A percentile compares a stretch with the other conserved stretches of the same genome.
Conservation (phyloP, 495 filamentous ascomycete genomes). For the Penicillium macrosclerotiorum region DNA sequence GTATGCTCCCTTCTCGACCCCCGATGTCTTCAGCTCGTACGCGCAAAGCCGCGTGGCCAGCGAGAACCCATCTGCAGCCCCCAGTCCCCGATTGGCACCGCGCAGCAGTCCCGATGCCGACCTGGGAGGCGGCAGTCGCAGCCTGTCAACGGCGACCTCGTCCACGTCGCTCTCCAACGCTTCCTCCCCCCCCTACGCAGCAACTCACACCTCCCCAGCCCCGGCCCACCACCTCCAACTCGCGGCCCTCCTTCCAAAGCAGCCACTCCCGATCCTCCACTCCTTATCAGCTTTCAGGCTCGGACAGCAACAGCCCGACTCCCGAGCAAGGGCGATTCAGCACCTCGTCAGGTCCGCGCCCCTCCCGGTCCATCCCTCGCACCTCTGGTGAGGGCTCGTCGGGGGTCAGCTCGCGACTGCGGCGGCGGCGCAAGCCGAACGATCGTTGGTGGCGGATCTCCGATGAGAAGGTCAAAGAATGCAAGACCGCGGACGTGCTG, state of each 20-base stretch:
- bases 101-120: conserved; percentile 29
- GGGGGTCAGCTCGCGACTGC: conserved; percentile 36
- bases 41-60: conserved; percentile 59
- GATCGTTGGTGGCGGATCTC: conserved; percentile 97
- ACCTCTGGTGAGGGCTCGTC: conserved; percentile 19
- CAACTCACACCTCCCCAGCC: conserved; percentile 31
- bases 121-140: conserved; percentile 19
- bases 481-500: conserved; percentile 85
- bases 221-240: conserved; percentile 39
- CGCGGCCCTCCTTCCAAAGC: conserved; percentile 38
- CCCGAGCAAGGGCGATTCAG: conserved; percentile 28
- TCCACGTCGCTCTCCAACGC: conserved; percentile 41
- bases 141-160: conserved; percentile 38
- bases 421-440: conserved; percentile 57
- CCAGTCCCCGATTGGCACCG: conserved; percentile 40
- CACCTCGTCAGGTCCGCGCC: conserved; percentile 24
- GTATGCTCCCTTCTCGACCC: conserved; percentile 76
- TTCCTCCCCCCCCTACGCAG: conserved; percentile 23
- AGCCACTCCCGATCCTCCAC: conserved; percentile 31
- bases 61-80: conserved; percentile 42
- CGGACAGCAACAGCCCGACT: conserved; percentile 29
- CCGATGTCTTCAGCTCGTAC: conserved; percentile 67
- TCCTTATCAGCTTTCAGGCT: conserved; percentile 23
- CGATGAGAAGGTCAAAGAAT: conserved; percentile 94
- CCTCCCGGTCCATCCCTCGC: conserved; percentile 27